Conservation (phyloP, 345 rosid genomes). For the Aquilaria sinensis region DNA sequence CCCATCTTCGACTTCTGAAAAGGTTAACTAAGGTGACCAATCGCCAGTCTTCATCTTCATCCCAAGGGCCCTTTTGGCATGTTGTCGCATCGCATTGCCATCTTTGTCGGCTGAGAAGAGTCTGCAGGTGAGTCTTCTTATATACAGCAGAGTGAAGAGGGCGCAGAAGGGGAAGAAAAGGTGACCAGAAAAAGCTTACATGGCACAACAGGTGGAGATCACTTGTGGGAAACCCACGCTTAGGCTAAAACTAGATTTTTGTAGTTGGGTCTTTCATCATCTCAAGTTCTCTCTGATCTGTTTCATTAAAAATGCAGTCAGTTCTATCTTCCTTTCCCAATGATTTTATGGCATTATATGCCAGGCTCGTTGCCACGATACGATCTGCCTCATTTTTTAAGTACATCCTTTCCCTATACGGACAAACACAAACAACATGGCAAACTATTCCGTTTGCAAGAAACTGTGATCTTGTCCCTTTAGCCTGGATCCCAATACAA, state of each 20-base stretch:
- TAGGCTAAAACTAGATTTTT: conserved; percentile 10
- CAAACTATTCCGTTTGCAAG: too few relatives aligned
- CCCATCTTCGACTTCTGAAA: conserved; percentile 66
- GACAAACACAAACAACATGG: too few relatives aligned
- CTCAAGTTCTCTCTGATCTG: not conserved
- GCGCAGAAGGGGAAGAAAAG: conserved; percentile 8
- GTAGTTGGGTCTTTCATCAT: conserved; percentile 23
- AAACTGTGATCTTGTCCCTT: too few relatives aligned
- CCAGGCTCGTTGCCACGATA: not conserved
- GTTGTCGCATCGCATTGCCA: conserved; percentile 28
- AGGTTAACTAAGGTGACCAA: conserved; percentile 36
- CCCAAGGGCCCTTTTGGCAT: conserved; percentile 58
- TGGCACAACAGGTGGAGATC: conserved; percentile 30
- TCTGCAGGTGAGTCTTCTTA: conserved; percentile 15
- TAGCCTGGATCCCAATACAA: too few relatives aligned
- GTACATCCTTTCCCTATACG: too few relatives aligned
- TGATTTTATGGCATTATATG: conserved; percentile 14
- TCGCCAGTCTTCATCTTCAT: conserved; percentile 50
- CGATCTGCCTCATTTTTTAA: too few relatives aligned
- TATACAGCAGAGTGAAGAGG: conserved; percentile 5
- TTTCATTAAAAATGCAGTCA: conserved; percentile 4
- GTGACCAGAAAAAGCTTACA: conserved; percentile 34
- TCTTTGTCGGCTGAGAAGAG: conserved; percentile 11
- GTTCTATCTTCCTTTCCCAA: conserved; percentile 14
- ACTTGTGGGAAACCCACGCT: conserved; percentile 36